These are phyloP conservation scores for Piper betle DNA, from an alignment of 164 flowering plant species.

Conservation along the genomic window DNA sequence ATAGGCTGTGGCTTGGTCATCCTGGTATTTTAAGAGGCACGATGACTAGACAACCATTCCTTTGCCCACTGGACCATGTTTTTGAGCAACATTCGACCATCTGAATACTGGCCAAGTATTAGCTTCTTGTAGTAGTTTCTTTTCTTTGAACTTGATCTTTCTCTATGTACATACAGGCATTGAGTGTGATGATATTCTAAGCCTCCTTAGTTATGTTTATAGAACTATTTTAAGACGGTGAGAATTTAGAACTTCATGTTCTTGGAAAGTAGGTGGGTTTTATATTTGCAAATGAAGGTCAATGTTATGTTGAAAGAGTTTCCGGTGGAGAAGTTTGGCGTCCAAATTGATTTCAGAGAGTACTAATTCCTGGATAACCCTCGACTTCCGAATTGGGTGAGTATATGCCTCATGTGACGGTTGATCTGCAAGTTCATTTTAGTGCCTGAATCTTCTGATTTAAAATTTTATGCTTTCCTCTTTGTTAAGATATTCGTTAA, in stretches of 20 bases:
- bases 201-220: no score
- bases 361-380: conserved; percentile 83
- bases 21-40: conserved; percentile 78
- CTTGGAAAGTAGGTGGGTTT: background rate
- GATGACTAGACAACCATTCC: conserved; percentile 81
- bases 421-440: background rate
- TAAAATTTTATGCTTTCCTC: no score
- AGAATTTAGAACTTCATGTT: background rate
- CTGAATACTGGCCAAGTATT: no score
- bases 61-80: conserved; percentile 98
- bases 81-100: conserved; percentile 38
- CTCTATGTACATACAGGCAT: no score
- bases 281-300: conserved; percentile 34
- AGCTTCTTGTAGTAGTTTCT: no score
- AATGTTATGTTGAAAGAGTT: conserved; percentile 59
- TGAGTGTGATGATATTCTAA: no score
- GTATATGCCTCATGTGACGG: background rate
- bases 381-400: conserved; percentile 53
- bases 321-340: conserved; percentile 65
- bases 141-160: no score
- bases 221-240: background rate
- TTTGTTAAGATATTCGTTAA: no score
- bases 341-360: conserved; percentile 58
- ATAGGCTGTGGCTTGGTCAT: conserved; percentile 93
- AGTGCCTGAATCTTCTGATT: no score